A percentile compares a stretch with the other conserved stretches of the same genome.
Conservation (phyloP, 2,329 filamentous ascomycete genomes). For the Botrytis porri region DNA sequence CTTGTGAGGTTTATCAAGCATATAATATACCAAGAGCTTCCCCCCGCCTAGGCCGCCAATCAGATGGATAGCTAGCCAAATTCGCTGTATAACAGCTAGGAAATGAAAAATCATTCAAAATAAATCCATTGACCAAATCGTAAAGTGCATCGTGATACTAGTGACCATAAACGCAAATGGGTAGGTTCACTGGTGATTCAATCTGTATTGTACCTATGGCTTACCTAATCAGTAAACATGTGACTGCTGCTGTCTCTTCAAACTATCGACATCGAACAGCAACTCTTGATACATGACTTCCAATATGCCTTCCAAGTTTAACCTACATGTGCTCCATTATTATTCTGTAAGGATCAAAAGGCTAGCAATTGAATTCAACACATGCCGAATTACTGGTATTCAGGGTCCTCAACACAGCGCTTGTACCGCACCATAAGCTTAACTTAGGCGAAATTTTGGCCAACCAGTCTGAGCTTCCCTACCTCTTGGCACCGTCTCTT, state of each 20-base stretch:
- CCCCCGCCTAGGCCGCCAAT: background rate
- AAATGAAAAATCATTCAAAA: background rate
- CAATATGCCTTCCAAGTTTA: background rate
- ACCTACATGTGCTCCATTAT: background rate
- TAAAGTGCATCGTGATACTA: background rate
- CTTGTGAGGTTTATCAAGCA: background rate
- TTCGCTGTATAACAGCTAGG: background rate
- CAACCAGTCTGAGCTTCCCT: conserved; percentile 3
- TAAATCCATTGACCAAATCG: background rate
- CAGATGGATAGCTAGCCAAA: background rate
- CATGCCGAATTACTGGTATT: background rate
- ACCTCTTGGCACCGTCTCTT: conserved; percentile 2
- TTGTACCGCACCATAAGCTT: background rate
- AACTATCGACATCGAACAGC: background rate
- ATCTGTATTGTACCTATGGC: background rate
- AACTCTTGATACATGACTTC: background rate
- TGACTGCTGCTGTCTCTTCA: background rate
- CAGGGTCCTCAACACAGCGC: background rate
- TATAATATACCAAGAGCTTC: no score
- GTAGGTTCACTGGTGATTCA: no score
- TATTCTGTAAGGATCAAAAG: background rate
- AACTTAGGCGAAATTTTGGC: background rate
- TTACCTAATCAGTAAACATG: background rate
- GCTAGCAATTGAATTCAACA: background rate
- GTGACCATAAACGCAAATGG: background rate